Percentiles rank a stretch among this genome's conserved stretches.
Conservation (phyloP, 345 rosid species). For the Garcia nutans region DNA sequence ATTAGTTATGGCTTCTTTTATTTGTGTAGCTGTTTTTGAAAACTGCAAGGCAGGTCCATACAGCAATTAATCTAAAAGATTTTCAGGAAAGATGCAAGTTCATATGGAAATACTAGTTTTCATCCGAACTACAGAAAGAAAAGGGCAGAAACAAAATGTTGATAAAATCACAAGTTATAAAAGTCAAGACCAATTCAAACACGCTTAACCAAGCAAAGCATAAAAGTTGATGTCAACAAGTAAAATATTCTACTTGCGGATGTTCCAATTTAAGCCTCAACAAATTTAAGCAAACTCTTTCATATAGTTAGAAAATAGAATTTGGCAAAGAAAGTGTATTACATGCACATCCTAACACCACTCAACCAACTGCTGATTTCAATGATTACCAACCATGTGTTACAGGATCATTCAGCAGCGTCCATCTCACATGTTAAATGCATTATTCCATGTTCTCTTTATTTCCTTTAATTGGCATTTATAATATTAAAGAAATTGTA, state of each 20-base stretch:
- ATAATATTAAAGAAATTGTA: not conserved
- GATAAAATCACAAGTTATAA: not conserved
- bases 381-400: not conserved
- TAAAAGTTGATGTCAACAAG: slow-evolving; percentile 1
- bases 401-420: slow-evolving; percentile 2
- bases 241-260: not conserved
- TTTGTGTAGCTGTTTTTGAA: slow-evolving; percentile 63
- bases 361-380: not conserved
- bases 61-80: not conserved
- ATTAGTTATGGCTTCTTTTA: slow-evolving; percentile 64
- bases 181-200: not conserved
- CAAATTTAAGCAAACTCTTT: not conserved
- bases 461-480: not conserved
- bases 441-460: not conserved
- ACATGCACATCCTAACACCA: slow-evolving; percentile 1
- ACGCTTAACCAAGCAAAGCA: not conserved
- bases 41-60: slow-evolving; percentile 40
- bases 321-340: not conserved
- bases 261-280: not conserved
- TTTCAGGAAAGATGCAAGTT: not conserved
- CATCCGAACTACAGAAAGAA: not conserved
- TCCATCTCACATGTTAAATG: not conserved
- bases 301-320: not conserved
- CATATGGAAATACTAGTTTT: not conserved
- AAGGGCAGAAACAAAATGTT: not conserved